Conservation (phyloP, 2,329 filamentous ascomycete genomes). For the Sporothrix pseudoabietina region DNA sequence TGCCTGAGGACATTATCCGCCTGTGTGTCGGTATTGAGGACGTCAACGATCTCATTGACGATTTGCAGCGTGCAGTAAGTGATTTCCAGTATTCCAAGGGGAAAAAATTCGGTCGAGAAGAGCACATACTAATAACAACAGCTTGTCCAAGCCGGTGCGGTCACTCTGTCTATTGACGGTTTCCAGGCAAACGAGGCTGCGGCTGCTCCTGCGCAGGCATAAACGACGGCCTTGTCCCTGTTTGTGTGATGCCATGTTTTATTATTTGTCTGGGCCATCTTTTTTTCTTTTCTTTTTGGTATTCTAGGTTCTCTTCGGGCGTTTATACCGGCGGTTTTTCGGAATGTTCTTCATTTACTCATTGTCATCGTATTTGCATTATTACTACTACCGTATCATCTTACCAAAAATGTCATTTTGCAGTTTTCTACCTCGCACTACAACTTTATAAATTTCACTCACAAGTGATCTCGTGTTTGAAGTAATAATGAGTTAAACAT, state of each 20-base stretch:
- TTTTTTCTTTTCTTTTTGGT: neutral
- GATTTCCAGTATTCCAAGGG: neutral
- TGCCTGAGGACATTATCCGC: slow-evolving; percentile 96
- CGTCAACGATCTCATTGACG: slow-evolving; percentile 85
- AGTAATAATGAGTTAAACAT: slow-evolving; percentile 20
- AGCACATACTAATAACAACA: slow-evolving; percentile 40
- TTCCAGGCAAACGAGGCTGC: slow-evolving; percentile 63
- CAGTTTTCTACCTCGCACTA: neutral
- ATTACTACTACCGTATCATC: neutral
- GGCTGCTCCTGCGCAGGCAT: slow-evolving; percentile 11
- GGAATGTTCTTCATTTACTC: neutral
- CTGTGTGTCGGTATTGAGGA: slow-evolving; percentile 97
- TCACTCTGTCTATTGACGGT: slow-evolving; percentile 80
- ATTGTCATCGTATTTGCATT: slow-evolving; percentile 4
- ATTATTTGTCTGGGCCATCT: neutral
- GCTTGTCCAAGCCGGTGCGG: slow-evolving; percentile 92
- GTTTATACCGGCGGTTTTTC: neutral
- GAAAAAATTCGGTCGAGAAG: too few relatives aligned
- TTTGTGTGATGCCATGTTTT: neutral
- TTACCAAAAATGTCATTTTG: neutral
- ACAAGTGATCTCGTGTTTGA: neutral
- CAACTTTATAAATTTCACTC: neutral
- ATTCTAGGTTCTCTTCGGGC: neutral
- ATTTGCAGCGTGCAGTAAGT: slow-evolving; percentile 86
- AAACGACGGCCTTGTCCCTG: neutral